Conservation (phyloP, 108 stramenopile species). For the Chaetoceros muelleri region DNA sequence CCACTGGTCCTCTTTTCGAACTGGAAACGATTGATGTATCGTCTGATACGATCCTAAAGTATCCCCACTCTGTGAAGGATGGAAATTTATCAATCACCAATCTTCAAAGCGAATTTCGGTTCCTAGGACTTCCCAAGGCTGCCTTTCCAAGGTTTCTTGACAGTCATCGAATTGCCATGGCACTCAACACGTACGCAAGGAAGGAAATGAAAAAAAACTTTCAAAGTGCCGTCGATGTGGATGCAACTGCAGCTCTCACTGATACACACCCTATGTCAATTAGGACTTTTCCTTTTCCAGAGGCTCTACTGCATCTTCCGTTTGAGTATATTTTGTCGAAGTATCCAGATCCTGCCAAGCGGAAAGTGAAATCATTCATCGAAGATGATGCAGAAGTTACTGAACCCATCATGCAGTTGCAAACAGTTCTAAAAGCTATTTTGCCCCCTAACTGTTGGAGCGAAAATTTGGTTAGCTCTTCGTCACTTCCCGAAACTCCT, state of each 20-base stretch:
- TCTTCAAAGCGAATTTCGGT: constrained; percentile 39
- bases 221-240: constrained; percentile 20
- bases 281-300: constrained; percentile 51
- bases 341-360: constrained; percentile 31
- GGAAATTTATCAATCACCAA: constrained; percentile 46
- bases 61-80: constrained; percentile 38
- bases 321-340: constrained; percentile 58
- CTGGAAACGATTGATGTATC: constrained; percentile 66
- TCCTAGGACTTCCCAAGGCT: constrained; percentile 64
- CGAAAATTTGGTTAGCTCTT: constrained; percentile 1
- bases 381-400: constrained; percentile 16
- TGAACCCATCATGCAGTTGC: constrained; percentile 56
- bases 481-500: no score
- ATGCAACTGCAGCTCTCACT: constrained; percentile 55
- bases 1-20: constrained; percentile 42
- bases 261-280: constrained; percentile 67
- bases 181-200: constrained; percentile 55
- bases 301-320: constrained; percentile 54
- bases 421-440: constrained; percentile 51
- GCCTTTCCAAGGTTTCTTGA: constrained; percentile 66
- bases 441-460: constrained; percentile 68
- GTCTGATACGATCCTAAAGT: constrained; percentile 47
- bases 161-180: constrained; percentile 68
- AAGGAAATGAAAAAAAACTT: constrained; percentile 28
- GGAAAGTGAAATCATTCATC: constrained; percentile 10